phyloP scores from a whole-genome alignment of 345 rosid genomes.

The Syzygium oleosum region DNA sequence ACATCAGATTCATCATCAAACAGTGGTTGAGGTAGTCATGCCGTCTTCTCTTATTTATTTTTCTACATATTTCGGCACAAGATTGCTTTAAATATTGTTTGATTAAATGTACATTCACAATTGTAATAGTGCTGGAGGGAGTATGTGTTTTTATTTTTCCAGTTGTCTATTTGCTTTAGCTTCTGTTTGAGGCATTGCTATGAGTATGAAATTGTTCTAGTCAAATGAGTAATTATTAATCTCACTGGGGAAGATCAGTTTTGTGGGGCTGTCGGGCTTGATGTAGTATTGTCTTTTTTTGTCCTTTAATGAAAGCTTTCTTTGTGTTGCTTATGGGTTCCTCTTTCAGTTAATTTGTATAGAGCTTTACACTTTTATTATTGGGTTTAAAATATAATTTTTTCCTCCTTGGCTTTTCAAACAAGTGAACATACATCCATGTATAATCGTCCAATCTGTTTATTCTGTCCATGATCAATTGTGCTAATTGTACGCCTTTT shows the following conservation, averaged over 20 bases:
- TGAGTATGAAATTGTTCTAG: neutral
- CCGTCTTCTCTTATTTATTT: neutral
- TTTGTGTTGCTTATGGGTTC: neutral
- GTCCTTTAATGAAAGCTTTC: neutral
- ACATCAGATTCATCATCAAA: constrained; percentile 58
- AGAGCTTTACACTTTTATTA: neutral
- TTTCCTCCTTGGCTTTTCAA: neutral
- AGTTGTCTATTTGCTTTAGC: neutral
- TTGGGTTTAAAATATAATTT: neutral
- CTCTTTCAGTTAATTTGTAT: neutral
- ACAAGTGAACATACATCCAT: neutral
- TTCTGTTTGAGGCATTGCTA: neutral
- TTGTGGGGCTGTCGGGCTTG: neutral
- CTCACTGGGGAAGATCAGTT: neutral
- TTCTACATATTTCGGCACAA: neutral
- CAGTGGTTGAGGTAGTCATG: constrained; percentile 54
- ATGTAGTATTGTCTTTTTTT: neutral
- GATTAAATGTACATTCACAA: neutral
- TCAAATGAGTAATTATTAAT: neutral
- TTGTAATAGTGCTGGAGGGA: neutral
- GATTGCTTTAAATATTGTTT: neutral
- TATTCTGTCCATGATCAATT: neutral
- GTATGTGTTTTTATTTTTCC: neutral
- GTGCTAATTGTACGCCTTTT: neutral
- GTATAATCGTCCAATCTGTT: neutral